Evolutionary conservation across 768 basidiomycete genomes (phyloP).

Genomic region (Pluteus cervinus): DNA sequence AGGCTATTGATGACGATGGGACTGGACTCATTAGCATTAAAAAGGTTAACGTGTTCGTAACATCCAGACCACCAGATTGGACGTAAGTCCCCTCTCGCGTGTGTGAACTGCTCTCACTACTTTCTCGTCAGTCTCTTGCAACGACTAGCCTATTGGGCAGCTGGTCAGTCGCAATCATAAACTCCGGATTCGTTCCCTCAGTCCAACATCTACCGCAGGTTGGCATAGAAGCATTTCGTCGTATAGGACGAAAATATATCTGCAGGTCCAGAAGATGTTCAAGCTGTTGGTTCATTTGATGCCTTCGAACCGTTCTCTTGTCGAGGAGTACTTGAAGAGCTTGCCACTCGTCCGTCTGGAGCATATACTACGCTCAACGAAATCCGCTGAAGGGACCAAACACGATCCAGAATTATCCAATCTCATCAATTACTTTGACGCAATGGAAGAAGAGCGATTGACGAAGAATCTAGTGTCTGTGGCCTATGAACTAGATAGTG

Average conservation of each 20-base stretch:
- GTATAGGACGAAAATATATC: constrained; percentile 28
- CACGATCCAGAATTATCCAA: constrained; percentile 21
- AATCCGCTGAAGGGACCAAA: constrained; percentile 19
- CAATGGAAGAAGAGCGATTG: constrained; percentile 23
- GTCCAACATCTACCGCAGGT: constrained; percentile 15
- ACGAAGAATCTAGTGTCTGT: constrained; percentile 21
- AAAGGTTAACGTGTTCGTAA: constrained; percentile 33
- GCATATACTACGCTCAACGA: constrained; percentile 25
- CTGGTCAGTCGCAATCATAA: constrained; percentile 18
- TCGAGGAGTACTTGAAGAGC: constrained; percentile 28
- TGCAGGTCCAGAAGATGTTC: constrained; percentile 25
- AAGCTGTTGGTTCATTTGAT: constrained; percentile 21
- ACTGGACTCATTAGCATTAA: constrained; percentile 35
- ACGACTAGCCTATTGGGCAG: constrained; percentile 37
- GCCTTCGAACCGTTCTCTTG: constrained; percentile 23
- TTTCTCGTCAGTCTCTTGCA: constrained; percentile 20
- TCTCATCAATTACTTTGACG: constrained; percentile 21
- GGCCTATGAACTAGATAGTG: constrained; percentile 26
- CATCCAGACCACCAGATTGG: constrained; percentile 28
- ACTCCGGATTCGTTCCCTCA: not conserved
- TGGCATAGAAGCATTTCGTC: constrained; percentile 29
- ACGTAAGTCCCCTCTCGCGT: constrained; percentile 16
- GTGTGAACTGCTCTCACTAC: not conserved
- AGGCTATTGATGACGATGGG: constrained; percentile 35
- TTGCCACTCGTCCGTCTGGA: constrained; percentile 27